Evolutionary conservation across 2,329 filamentous ascomycete species (phyloP), one percentile per base, ranked within the genome.

Genomic region (Acrodontium crateriforme): DNA sequence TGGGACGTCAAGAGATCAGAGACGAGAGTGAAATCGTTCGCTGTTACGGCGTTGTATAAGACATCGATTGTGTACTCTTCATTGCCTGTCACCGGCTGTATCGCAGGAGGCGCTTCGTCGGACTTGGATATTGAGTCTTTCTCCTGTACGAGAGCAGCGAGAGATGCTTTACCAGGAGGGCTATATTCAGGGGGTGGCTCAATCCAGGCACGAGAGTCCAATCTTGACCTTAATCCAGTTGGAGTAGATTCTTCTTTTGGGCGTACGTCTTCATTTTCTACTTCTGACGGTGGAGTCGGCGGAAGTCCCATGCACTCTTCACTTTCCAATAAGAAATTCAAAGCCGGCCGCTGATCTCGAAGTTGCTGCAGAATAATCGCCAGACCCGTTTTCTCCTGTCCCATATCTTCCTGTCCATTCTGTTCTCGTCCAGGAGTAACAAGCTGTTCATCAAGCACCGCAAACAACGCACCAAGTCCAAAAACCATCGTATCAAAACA

Each of bases 111-210:
- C 4, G 21, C 7, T 8, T 25, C 23, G 9, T 31, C 22, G 7
- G 24, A 18, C 10, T 24, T 12, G n/a, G n/a, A n/a, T 26, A 41
- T 41, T 18, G 21, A 15, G 16, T 44, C 36, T 10, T 24, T 18
- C 24, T 42, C 41, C 16, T 41, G 34, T 16, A 17, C 24, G 9
- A n/a, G 10, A 9, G 26, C 18, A 12, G 35, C 16, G 2, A 31
- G 17, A 2, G 25, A 19, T 14, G 33, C 26, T 7, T 28, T 28
- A 5, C 16, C 27, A 4, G 40, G 36, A 13, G 44, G 41, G 11
- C 37, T 42, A 28, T 46, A 46, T 23, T 46, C 36, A n/a, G 45
- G 45, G 13, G 45, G 45, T 24, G 45, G 45, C 17, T 47, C 43
- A 20, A 42, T 37, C 42, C 42, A 47, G 25, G 32, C 38, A 28